Conservation (phyloP, 345 rosid genomes). For the Viola odorata region DNA sequence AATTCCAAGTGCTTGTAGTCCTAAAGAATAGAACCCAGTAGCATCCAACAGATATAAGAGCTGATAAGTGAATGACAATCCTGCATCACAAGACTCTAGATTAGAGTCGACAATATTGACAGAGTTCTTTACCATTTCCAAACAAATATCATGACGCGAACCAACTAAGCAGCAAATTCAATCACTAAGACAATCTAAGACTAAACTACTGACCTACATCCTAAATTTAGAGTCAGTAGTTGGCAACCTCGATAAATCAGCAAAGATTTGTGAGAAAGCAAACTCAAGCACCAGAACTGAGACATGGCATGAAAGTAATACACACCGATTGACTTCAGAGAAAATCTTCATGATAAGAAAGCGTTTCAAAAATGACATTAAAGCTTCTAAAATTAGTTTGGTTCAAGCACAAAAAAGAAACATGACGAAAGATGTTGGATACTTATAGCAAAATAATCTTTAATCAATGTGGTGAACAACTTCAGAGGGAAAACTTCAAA, state of each 20-base stretch:
- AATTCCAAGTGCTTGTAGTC: slow-evolving; percentile 83
- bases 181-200: no score
- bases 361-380: background rate
- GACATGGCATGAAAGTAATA: background rate
- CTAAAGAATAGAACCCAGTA: slow-evolving; percentile 87
- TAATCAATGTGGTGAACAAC: no score
- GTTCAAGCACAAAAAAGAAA: background rate
- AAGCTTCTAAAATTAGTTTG: background rate
- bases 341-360: background rate
- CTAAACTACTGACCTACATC: no score
- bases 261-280: no score
- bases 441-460: background rate
- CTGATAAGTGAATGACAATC: slow-evolving; percentile 83
- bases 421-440: background rate
- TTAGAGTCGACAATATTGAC: slow-evolving; percentile 20
- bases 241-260: no score
- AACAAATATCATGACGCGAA: slow-evolving; percentile 2
- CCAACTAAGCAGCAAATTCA: background rate
- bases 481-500: no score
- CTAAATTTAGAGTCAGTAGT: no score
- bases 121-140: slow-evolving; percentile 9
- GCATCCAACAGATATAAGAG: slow-evolving; percentile 92
- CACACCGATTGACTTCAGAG: background rate
- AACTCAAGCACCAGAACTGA: background rate
- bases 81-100: slow-evolving; percentile 40